phyloP scores from a whole-genome alignment of 345 rosid genomes.

The Luvunga scandens region DNA sequence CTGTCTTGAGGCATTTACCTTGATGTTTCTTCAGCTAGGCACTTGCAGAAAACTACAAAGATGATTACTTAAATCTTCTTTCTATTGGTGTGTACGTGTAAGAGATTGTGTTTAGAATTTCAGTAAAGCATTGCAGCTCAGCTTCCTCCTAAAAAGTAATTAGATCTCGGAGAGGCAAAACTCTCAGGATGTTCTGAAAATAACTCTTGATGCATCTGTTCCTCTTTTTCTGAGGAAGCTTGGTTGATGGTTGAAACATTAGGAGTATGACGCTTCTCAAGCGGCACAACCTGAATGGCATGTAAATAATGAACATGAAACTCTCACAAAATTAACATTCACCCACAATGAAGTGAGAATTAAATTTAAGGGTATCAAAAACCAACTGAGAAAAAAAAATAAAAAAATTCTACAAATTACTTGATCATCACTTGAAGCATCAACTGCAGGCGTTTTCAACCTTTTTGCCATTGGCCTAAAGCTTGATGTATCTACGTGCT shows the following conservation, averaged over 20 bases:
- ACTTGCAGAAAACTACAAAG: not conserved
- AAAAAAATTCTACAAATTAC: slow-evolving; percentile 14
- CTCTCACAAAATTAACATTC: not conserved
- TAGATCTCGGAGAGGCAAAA: slow-evolving; percentile 8
- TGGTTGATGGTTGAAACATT: slow-evolving; percentile 11
- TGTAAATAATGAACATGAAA: slow-evolving; percentile 1
- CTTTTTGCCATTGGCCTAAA: slow-evolving; percentile 24
- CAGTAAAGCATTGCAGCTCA: slow-evolving; percentile 5
- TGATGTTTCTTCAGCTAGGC: slow-evolving; percentile 7
- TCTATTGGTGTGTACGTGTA: not conserved
- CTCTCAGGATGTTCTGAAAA: slow-evolving; percentile 16
- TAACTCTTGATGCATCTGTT: slow-evolving; percentile 4
- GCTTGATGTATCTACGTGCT: slow-evolving; percentile 25
- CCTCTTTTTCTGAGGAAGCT: slow-evolving; percentile 15
- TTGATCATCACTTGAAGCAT: slow-evolving; percentile 26
- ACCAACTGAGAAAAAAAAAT: not conserved
- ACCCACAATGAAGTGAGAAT: not conserved
- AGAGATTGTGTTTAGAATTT: not conserved
- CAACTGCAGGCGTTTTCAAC: slow-evolving; percentile 22
- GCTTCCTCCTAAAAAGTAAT: slow-evolving; percentile 21
- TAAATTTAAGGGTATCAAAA: not conserved
- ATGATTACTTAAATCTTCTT: not conserved
- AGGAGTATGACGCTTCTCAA: not conserved
- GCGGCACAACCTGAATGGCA: slow-evolving; percentile 31
- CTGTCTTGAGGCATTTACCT: not conserved